Evolutionary conservation across 768 basidiomycete species (phyloP), one percentile per base, ranked within the genome.

Genomic region (Polyporus arcularius): DNA sequence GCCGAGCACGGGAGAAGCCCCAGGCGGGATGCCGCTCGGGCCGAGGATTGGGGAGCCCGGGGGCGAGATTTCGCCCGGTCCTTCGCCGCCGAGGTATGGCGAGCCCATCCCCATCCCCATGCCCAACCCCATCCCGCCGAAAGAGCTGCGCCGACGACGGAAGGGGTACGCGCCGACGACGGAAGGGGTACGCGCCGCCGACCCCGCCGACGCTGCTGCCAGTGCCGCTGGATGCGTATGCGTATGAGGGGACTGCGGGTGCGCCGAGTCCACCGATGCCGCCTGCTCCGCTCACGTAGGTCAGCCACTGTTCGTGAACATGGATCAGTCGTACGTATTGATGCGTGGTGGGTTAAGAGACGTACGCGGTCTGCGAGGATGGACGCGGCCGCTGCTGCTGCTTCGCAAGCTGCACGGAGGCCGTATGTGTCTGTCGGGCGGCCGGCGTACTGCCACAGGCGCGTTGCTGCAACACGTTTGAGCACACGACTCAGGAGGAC

Each of bases 321-420:
- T 2, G 30, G 26, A 51, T 45, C 46, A 40, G 1, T 21, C 7
- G 16, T 56, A 32, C 26, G 41, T 14, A 7, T n/a, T 11, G 40
- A 21, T 12, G 51, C 3, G 45, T 9, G 12, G 3, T 0, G 8
- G n/a, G 8, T 8, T 4, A 35, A 1, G 26, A 21, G 15, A 60
- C 61, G 35, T 55, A 66, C 65, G 7, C 57, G 40, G 41, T 61
- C 58, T 16, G 65, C 57, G 30, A 63, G 55, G 26, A 56, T 43
- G 9, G 55, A 53, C 0, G 86, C 87, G 0, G 87, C 89, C 42
- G 84, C 82, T n/a, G 86, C 87, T 3, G 89, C 88, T 1, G 86
- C 76, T 67, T 90, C 89, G 30, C 82, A 81, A 14, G 86, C 82
- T 47, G 77, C 75, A 40, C 76, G 74, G 18, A 82, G 78, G 0